Base-by-base conservation (phyloP, 768 basidiomycete genomes). In the Rhizopogon vesiculosus region DNA sequence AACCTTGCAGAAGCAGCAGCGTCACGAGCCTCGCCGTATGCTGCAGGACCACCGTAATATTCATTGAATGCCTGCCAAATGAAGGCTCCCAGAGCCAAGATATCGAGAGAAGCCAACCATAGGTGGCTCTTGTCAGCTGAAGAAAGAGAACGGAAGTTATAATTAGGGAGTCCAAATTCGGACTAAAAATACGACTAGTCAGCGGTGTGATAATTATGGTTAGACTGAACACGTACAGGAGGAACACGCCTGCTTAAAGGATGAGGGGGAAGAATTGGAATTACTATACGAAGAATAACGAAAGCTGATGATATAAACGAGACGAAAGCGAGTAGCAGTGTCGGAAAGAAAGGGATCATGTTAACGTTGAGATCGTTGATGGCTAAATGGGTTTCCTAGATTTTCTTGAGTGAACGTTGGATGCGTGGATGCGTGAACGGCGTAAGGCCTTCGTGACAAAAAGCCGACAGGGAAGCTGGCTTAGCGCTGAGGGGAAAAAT, bases 221-320 rank as follows among this genome's bases (percentile, higher is more conserved):
- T 16, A 38, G 7, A 51, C 25, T 43, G 43, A 35, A 16, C 42
- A 76, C 84, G 57, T 64, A 89, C 88, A 51, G 87, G 87, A 67
- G 83, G 78, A 65, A 87, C 86, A 64, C 85, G 84, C 74, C 81
- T 81, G 69, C 86, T 88, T 67, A 89, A 74, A 28, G 86, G 84
- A 61, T 83, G 79, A 51, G 87, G 86, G 28, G 87, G 88, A 55
- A 91, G 68, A 67, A 89, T 84, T 57, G 89, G 86, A 66, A 89
- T 76, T 64, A 89, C 66, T 67, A 88, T 85, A 67, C 85, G 85
- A 65, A 89, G 81, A 71, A 91, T 81, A 63, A 89, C 79, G 64
- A 88, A 89, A 64, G 78, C 84, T 45, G 89, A 89, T 66, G 79
- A 79, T 65, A 83, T 67, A 74, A 90, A 87, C 53, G 89, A 89